Evolutionary conservation across 768 basidiomycete genomes (phyloP), one percentile per base, ranked within the genome.

Genomic region (Tubosaeta sp.): DNA sequence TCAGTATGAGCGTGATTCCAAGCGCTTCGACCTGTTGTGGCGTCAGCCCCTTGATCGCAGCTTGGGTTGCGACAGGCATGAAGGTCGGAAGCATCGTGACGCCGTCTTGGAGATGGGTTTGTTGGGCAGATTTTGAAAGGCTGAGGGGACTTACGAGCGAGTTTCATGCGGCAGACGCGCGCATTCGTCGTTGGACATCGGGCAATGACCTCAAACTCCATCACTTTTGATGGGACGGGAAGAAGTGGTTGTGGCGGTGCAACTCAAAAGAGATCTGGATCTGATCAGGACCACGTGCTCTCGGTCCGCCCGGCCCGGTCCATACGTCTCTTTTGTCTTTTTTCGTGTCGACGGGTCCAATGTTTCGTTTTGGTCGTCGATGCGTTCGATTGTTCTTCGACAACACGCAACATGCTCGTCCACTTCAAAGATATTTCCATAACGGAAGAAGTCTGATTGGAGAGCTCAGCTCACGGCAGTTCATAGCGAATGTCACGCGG

Each of bases 61-160:
- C 91, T 65, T 95, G 92, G 5, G 92, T 95, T 3, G 91, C 91
- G 9, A 94, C 91, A 4, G 91, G 92, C 92, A 94, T 95, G 61
- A 95, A 95, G 0, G 91, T 91, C 2, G 91, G 91, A 17, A 93
- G 73, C 76, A 86, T 82, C 2, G 91, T 93, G 35, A 79, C 72
- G 9, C 89, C 90, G 72, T 92, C 89, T 91, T 55, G 22, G 57
- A 17, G 42, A 31, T 17, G 3, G 46, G 42, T 38, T 47, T 41
- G 50, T 55, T 46, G 46, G 22, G 16, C 17, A 45, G 46, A 9
- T 19, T 22, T 22, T 32, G 38, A n/a, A 43, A 45, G 33, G 51
- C 12, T 52, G 41, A 37, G 44, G 2, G 14, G 16, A 55, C 85
- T 65, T 65, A 88, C 91, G 91, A 50, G 86, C 76, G 42, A 95